Evolutionary conservation across 23 red algal species (phyloP), one percentile per base, ranked within the genome.

Genomic region (Agarophyton chilense): DNA sequence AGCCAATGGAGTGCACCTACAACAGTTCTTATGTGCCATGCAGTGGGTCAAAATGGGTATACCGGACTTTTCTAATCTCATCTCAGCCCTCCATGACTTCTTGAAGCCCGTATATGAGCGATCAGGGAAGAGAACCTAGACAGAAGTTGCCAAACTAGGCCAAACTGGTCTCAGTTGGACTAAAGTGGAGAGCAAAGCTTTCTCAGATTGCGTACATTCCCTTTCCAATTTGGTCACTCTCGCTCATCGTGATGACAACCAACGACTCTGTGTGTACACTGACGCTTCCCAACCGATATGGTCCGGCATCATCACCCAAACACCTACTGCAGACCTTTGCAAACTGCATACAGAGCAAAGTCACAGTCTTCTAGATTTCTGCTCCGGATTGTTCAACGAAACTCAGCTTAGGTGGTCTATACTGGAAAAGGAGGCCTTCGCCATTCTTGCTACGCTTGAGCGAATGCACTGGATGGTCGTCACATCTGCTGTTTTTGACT

Each of bases 221-320:
- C 26, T 75, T 7, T 2, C n/a, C 21, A 42, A 75, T 25, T 29
- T 6, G 22, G 70, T 52, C 10, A 50, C 35, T 29, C 14, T 75
- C 18, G 19, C 70, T 5, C 70, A 44, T 44, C 19, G 43, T 10
- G 35, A 75, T 16, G 70, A 47, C n/a, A 4, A 10, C 14, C 42
- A 79, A 11, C 51, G 51, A 8, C 75, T 79, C n/a, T 56, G 45
- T 33, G 29, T 56, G 1, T 79, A 57, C 45, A 79, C 75, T 2
- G 75, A 79, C 34, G 47, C 42, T 1, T 57, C 51, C 2, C 46
- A 79, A 1, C 36, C 8, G 5, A 21, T 57, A 2, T 79, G 47
- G 75, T 79, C 75, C 2, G 75, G 47, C 12, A 79, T 79, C 10
- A 21, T 56, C 21, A 79, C 75, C 19, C 75, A 79, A 79, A 33